Conservation (phyloP, 805 yeast genomes). For the Sugiyamaella marilandica region DNA sequence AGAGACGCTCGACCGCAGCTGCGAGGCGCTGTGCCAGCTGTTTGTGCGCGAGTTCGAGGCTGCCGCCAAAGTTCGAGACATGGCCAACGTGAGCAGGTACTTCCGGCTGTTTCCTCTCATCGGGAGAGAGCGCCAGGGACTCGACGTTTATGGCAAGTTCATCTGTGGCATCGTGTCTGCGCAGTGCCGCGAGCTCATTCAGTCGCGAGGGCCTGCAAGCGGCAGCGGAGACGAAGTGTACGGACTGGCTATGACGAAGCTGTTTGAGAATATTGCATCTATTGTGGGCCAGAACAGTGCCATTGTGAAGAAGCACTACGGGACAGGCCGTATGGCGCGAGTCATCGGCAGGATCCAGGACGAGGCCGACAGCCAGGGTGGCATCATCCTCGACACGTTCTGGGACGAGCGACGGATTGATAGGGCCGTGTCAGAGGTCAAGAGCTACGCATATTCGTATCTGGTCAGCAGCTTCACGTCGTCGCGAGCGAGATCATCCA, state of each 20-base stretch:
- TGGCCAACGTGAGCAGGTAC: slow-evolving; percentile 65
- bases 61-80: slow-evolving; percentile 64
- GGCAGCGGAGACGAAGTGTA: slow-evolving; percentile 30
- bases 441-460: slow-evolving; percentile 49
- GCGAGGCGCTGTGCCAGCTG: slow-evolving; percentile 48
- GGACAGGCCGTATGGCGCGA: slow-evolving; percentile 48
- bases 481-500: slow-evolving; percentile 17
- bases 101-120: slow-evolving; percentile 87
- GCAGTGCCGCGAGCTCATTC: slow-evolving; percentile 63
- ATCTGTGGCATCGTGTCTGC: slow-evolving; percentile 80
- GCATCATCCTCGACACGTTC: slow-evolving; percentile 80
- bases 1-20: slow-evolving; percentile 53
- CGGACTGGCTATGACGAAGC: slow-evolving; percentile 36
- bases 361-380: slow-evolving; percentile 92
- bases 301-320: slow-evolving; percentile 71
- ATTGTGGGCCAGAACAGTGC: slow-evolving; percentile 84
- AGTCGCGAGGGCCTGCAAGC: slow-evolving; percentile 10
- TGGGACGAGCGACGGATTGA: slow-evolving; percentile 65
- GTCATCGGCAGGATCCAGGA: slow-evolving; percentile 72
- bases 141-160: slow-evolving; percentile 77
- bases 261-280: slow-evolving; percentile 79
- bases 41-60: slow-evolving; percentile 61
- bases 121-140: slow-evolving; percentile 64
- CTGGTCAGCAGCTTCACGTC: slow-evolving; percentile 34
- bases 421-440: slow-evolving; percentile 50